Evolutionary conservation across 106 monocot species (phyloP).

Genomic region (Acorus gramineus): DNA sequence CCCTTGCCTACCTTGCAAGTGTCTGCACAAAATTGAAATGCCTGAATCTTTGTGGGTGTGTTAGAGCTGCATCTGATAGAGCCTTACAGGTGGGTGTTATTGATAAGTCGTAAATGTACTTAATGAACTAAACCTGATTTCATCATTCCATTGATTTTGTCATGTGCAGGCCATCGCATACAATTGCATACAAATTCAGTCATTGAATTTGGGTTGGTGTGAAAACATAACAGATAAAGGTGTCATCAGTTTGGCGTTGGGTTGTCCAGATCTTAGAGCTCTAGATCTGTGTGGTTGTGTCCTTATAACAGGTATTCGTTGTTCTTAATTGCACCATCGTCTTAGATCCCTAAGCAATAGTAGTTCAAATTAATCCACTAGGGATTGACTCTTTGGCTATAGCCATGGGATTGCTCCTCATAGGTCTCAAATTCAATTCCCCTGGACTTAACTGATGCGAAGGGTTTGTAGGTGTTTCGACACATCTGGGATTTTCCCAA

Average conservation of each 20-base stretch:
- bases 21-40: conserved; percentile 55
- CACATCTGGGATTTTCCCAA: no score
- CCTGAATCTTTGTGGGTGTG: conserved; percentile 95
- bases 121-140: background rate
- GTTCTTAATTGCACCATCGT: no score
- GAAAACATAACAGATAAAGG: conserved; percentile 77
- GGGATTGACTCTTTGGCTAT: no score
- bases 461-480: no score
- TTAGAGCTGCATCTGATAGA: conserved; percentile 62
- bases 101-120: background rate
- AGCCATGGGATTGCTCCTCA: no score
- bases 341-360: no score
- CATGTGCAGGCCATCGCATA: conserved; percentile 64
- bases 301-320: conserved; percentile 94
- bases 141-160: background rate
- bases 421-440: no score
- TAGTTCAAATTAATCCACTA: no score
- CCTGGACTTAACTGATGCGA: no score
- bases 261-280: conserved; percentile 80
- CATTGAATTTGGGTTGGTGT: conserved; percentile 87
- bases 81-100: conserved; percentile 62
- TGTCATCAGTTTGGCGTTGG: conserved; percentile 64
- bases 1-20: conserved; percentile 46
- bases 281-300: conserved; percentile 86
- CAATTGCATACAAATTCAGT: conserved; percentile 63